phyloP scores from a whole-genome alignment of 2,329 filamentous ascomycete genomes.

The Chalaropsis ovoidea region DNA sequence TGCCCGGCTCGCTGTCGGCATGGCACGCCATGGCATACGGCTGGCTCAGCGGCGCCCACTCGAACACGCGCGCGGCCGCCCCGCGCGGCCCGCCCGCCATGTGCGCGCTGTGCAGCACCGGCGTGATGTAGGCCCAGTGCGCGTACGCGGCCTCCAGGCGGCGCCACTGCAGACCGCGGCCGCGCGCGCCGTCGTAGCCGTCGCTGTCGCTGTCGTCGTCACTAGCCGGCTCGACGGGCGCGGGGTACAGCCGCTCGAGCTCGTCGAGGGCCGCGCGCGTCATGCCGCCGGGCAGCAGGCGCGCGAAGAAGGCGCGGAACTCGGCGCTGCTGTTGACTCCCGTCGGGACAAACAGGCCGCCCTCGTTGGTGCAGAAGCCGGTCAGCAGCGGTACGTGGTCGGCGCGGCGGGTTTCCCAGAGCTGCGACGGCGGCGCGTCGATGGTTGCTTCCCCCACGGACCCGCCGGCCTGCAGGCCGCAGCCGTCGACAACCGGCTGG shows the following conservation, averaged over 20 bases:
- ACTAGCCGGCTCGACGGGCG: constrained; percentile 42
- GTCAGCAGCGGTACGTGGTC: constrained; percentile 43
- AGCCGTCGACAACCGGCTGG: constrained; percentile 56
- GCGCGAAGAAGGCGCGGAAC: constrained; percentile 51
- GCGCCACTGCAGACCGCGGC: constrained; percentile 45
- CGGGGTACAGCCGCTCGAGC: constrained; percentile 53
- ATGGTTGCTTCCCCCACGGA: constrained; percentile 37
- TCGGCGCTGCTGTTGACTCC: constrained; percentile 39
- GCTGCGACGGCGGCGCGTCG: constrained; percentile 39
- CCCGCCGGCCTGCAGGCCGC: constrained; percentile 39
- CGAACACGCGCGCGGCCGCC: constrained; percentile 43
- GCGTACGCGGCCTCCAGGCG: constrained; percentile 52
- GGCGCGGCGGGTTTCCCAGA: constrained; percentile 36
- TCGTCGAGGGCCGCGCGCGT: constrained; percentile 41
- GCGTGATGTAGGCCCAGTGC: constrained; percentile 55
- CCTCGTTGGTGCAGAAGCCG: constrained; percentile 62
- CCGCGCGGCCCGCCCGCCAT: constrained; percentile 27
- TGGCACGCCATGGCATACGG: constrained; percentile 38
- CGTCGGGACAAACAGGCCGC: constrained; percentile 51
- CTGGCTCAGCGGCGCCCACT: constrained; percentile 44
- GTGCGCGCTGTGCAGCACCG: constrained; percentile 50
- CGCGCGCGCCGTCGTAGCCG: constrained; percentile 26
- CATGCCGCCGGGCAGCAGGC: constrained; percentile 49
- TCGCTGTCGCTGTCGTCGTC: too few relatives aligned
- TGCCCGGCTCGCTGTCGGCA: constrained; percentile 38